Base-by-base conservation (phyloP, 306 rosid genomes). In the Oemleria cerasiformis region DNA sequence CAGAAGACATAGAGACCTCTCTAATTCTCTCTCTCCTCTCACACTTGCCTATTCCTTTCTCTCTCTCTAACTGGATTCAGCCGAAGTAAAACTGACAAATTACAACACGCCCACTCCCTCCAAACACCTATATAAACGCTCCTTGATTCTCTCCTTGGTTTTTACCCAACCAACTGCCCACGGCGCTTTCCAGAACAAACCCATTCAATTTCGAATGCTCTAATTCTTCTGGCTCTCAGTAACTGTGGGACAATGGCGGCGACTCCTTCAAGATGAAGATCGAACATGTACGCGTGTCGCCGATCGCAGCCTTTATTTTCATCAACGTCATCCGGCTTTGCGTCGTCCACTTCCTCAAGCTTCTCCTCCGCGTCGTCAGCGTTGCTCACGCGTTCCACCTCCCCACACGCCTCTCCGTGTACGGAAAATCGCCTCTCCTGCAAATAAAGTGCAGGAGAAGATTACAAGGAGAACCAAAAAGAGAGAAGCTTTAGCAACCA, bases 331-430 rank as follows among this genome's bases (percentile, higher is more conserved):
- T 73, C 89, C 2, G 64, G 88, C 8, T 89, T 84, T 62, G 90
- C 92, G 0, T 89, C 87, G 6, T 81, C 91, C 0, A 68, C 82
- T 5, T 73, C 83, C 3, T 80, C 84, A 1, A 68, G 48, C 44
- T 84, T 86, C 84, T 21, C 86, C 53, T 49, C 83, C 9, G 21
- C 45, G 2, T 40, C 84, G n/a, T n/a, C n/a, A n/a, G n/a, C n/a
- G n/a, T n/a, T n/a, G n/a, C n/a, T n/a, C n/a, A n/a, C n/a, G n/a
- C n/a, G n/a, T n/a, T n/a, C n/a, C n/a, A n/a, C n/a, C n/a, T n/a
- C n/a, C n/a, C n/a, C n/a, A n/a, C n/a, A n/a, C n/a, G n/a, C n/a
- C n/a, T n/a, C 1, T 63, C 88, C 2, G 21, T 76, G 8, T 77
- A 53, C 58, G 4, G 39, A 25, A 25, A 25, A 25, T 25, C 30